A percentile compares a stretch with the other conserved stretches of the same genome.
Evolutionary conservation across 345 rosid genomes (phyloP).

Genomic region (Cardiospermum halicacabum): DNA sequence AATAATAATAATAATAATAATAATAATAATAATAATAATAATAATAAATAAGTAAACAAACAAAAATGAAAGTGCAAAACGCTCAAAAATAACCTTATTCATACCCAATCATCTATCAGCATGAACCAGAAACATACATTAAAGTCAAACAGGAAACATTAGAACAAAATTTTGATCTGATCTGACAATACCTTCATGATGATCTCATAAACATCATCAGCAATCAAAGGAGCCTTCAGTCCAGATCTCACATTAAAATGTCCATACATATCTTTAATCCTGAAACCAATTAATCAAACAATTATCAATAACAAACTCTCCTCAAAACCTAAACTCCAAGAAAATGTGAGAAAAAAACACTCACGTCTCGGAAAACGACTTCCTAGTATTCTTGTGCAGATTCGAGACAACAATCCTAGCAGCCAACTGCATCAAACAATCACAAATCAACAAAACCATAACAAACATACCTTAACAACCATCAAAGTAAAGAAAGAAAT

Average conservation of each 20-base stretch:
- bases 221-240: constrained; percentile 67
- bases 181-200: constrained; percentile 74
- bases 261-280: constrained; percentile 77
- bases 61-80: too few relatives aligned
- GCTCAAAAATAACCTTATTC: too few relatives aligned
- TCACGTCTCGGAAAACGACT: constrained; percentile 93
- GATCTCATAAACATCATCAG: constrained; percentile 87
- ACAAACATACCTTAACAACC: not conserved
- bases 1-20: too few relatives aligned
- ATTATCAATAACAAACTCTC: not conserved
- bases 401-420: constrained; percentile 97
- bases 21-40: too few relatives aligned
- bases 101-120: too few relatives aligned
- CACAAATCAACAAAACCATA: not conserved
- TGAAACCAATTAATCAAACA: constrained; percentile 24
- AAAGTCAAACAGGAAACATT: not conserved
- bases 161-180: not conserved
- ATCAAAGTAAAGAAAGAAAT: not conserved
- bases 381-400: constrained; percentile 93
- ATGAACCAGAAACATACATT: not conserved
- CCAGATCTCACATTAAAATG: constrained; percentile 81
- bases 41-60: too few relatives aligned
- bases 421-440: constrained; percentile 63
- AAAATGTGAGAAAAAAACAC: constrained; percentile 21
- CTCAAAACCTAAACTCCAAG: not conserved